Percentiles rank a stretch among this genome's conserved stretches.
These are phyloP conservation scores for Stemphylium lycopersici DNA, from an alignment of 2,329 filamentous ascomycete genomes.

Conservation along the genomic window DNA sequence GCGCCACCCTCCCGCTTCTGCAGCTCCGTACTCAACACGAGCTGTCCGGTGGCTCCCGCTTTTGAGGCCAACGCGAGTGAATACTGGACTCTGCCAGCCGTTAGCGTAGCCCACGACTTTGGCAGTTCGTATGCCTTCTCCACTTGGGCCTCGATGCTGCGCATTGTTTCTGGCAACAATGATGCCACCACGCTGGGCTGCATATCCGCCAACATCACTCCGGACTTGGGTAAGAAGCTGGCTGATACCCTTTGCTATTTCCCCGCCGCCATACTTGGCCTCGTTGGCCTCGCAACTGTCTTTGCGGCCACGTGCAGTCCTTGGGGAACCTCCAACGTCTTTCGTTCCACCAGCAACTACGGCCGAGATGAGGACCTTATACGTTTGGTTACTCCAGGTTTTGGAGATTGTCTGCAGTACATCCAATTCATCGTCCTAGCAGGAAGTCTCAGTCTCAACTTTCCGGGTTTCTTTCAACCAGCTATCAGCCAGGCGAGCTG, in stretches of 20 bases:
- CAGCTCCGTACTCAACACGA: conserved; percentile 52
- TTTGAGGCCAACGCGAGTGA: conserved; percentile 66
- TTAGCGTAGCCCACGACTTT: conserved; percentile 76
- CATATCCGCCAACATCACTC: conserved; percentile 81
- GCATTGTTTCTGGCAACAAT: conserved; percentile 75
- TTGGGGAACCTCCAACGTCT: conserved; percentile 89
- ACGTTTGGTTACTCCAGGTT: conserved; percentile 90
- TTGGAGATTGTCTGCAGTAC: conserved; percentile 95
- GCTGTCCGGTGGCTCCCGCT: conserved; percentile 77
- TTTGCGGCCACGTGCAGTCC: conserved; percentile 88
- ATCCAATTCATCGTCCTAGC: conserved; percentile 91
- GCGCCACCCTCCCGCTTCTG: conserved; percentile 67
- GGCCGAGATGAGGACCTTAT: conserved; percentile 91
- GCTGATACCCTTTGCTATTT: conserved; percentile 75
- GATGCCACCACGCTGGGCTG: conserved; percentile 73
- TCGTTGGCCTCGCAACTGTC: conserved; percentile 82
- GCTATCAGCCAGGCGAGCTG: conserved; percentile 85
- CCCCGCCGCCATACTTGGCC: conserved; percentile 76
- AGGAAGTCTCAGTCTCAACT: conserved; percentile 83
- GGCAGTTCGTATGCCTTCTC: conserved; percentile 84
- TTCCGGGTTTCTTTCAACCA: conserved; percentile 94
- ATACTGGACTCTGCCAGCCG: conserved; percentile 67
- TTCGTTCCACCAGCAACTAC: conserved; percentile 98
- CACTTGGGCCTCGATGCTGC: conserved; percentile 75
- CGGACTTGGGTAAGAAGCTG: conserved; percentile 74